Evolutionary conservation across 2,329 filamentous ascomycete species (phyloP), one percentile per base, ranked within the genome.

Genomic region (Harringtonia lauricola): DNA sequence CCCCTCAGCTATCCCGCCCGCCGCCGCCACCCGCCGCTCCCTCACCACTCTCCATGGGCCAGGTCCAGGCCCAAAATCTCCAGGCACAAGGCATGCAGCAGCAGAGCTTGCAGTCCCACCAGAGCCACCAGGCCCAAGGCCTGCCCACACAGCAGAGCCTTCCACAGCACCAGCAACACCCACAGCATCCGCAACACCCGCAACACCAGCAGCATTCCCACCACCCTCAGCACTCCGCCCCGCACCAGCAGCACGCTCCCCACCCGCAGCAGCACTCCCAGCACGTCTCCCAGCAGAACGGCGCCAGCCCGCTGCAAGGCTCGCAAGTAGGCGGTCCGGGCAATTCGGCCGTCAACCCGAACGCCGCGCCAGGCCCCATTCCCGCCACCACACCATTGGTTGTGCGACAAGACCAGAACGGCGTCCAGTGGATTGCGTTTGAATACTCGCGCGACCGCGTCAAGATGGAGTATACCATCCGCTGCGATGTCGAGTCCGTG

Each of bases 401-500:
- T 9, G 90, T 96, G 21, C 74, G 89, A 52, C 90, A 96, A 63
- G 92, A 96, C 56, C 84, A 86, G 57, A 96, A 95, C 53, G 92
- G 92, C 9, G 90, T 96, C 8, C 92, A 96, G 63, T 96, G 92
- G 92, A 96, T 96, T 57, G 88, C 88, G 1, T 98, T 96, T 50
- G 92, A 98, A 62, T 98, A 98, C 61, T 96, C 90, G 12, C 80
- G 90, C 48, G 90, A 98, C 59, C 76, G 90, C 37, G 89, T 96
- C 53, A 98, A 98, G 77, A 95, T 96, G 88, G 89, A 96, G 64
- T 98, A 98, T 66, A 95, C 89, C 1, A 98, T 98, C 56, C 83
- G 92, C 42, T 96, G 92, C 61, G 92, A 96, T 55, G 92, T 96
- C 18, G 92, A 96, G 66, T 95, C 89, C 1, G 88, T 98, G 49